Evolutionary conservation across 345 rosid genomes (phyloP), one percentile per base, ranked within the genome.

Genomic region (Hypericum perforatum): DNA sequence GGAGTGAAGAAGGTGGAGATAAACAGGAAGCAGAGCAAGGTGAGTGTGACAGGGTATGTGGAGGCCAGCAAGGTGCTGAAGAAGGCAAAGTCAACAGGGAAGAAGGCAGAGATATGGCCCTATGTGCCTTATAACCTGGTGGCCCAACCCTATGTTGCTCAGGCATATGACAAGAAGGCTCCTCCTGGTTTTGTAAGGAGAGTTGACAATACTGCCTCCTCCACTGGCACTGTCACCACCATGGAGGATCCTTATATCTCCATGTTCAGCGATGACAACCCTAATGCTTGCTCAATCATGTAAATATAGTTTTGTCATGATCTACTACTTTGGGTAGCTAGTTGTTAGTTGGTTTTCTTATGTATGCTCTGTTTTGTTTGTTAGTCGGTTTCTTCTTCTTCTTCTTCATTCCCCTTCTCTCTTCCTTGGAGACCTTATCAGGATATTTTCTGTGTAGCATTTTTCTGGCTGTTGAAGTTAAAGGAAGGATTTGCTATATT

Each of bases 51-150:
- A 12, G 98, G 98, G 32, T 83, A 78, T 63, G 85, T 71, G 9
- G 98, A 92, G 44, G 64, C 87, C 39, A 74, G 50, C 73, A 85
- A 85, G 72, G 95, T 92, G 37, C 52, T 92, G 66, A 84, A 85
- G 80, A 83, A 77, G 75, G 98, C 97, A 3, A 85, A 82, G 54
- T 60, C 86, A 42, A 92, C 94, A 2, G 97, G 98, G 61, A 92
- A 92, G 70, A 92, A 66, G 69, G 86, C 81, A 32, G 98, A 92
- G 86, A 75, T 92, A 45, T 88, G 98, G 98, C 98, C 98, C 0
- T 92, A 88, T 41, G 76, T 92, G 5, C 95, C 95, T 16, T 92
- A 85, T 76, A 81, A 76, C 59, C 40, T 88, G 58, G 97, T 92
- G 81, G 85, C 96, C 39, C 94, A 83, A 39, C 95, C 98, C 3